A percentile compares a stretch with the other conserved stretches of the same genome.
Conservation (phyloP, 1,284 basidiomycete genomes). For the Sanguinoderma infundibulare region DNA sequence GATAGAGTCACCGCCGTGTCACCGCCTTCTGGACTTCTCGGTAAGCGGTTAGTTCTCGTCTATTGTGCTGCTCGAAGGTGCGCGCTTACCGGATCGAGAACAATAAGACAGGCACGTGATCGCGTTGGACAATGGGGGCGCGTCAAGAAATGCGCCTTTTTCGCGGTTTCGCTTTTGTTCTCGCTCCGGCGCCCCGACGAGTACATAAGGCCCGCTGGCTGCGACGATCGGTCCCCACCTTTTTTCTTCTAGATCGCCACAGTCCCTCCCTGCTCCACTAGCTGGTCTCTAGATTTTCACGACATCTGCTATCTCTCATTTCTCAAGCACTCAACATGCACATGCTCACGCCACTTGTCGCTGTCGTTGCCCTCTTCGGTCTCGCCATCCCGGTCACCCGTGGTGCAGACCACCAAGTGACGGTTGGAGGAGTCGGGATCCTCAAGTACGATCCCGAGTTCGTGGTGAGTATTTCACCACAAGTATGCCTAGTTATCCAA, state of each 20-base stretch:
- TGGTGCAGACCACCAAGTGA: conserved; percentile 48
- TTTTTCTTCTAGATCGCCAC: conserved; percentile 1
- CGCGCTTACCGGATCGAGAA: conserved; percentile 17
- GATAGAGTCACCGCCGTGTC: not conserved
- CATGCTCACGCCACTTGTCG: conserved; percentile 15
- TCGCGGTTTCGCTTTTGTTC: conserved; percentile 17
- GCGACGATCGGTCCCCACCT: conserved; percentile 1
- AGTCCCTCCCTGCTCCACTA: conserved; percentile 10
- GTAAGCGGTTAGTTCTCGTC: not conserved
- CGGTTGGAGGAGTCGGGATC: conserved; percentile 56
- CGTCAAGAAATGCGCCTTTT: conserved; percentile 14
- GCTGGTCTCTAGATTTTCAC: conserved; percentile 1
- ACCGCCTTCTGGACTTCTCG: not conserved
- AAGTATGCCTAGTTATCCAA: not conserved
- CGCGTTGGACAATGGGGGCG: conserved; percentile 20
- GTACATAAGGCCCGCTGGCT: conserved; percentile 13
- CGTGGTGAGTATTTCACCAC: conserved; percentile 44
- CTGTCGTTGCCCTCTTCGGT: conserved; percentile 28
- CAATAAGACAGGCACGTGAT: conserved; percentile 24
- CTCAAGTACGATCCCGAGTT: conserved; percentile 47
- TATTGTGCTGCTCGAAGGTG: not conserved
- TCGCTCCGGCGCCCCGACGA: not conserved
- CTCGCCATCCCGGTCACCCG: conserved; percentile 32
- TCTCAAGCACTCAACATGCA: conserved; percentile 1
- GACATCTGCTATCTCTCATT: not conserved